These are phyloP conservation scores for Aspergillus spinulosporus DNA, from an alignment of 2,329 filamentous ascomycete species.

Conservation along the genomic window DNA sequence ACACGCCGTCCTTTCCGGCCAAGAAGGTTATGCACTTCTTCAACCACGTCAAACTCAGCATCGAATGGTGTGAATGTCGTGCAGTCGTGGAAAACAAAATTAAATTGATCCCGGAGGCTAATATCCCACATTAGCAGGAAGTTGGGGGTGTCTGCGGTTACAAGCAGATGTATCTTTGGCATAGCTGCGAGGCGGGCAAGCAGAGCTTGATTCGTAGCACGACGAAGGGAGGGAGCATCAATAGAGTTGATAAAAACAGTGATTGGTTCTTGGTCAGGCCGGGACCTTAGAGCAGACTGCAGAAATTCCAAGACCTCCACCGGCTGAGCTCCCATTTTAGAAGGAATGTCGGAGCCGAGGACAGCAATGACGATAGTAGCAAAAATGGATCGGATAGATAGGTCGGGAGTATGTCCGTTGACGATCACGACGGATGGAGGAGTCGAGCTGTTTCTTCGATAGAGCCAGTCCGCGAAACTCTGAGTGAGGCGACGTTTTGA, in stretches of 20 bases:
- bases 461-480: conserved; percentile 71
- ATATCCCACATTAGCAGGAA: conserved; percentile 90
- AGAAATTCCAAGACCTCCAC: conserved; percentile 68
- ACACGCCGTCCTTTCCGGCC: conserved; percentile 76
- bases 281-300: conserved; percentile 59
- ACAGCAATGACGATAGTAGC: conserved; percentile 66
- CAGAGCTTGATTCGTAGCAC: conserved; percentile 66
- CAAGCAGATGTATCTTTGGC: conserved; percentile 69
- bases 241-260: conserved; percentile 82
- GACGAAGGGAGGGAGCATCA: conserved; percentile 75
- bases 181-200: conserved; percentile 76
- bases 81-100: conserved; percentile 88
- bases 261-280: conserved; percentile 48
- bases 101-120: conserved; percentile 75
- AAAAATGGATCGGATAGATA: conserved; percentile 48
- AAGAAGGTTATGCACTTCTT: conserved; percentile 84
- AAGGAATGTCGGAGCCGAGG: conserved; percentile 41
- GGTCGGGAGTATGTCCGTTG: conserved; percentile 70
- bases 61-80: conserved; percentile 81
- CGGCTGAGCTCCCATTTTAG: conserved; percentile 64
- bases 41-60: conserved; percentile 77
- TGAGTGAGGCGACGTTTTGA: conserved; percentile 78
- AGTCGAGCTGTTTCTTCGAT: conserved; percentile 45
- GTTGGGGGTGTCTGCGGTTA: conserved; percentile 83
- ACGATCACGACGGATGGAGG: conserved; percentile 71